Percentiles rank a stretch among this genome's conserved stretches.
phyloP scores from a whole-genome alignment of 768 basidiomycete genomes.

The Daedaleopsis sinensis region DNA sequence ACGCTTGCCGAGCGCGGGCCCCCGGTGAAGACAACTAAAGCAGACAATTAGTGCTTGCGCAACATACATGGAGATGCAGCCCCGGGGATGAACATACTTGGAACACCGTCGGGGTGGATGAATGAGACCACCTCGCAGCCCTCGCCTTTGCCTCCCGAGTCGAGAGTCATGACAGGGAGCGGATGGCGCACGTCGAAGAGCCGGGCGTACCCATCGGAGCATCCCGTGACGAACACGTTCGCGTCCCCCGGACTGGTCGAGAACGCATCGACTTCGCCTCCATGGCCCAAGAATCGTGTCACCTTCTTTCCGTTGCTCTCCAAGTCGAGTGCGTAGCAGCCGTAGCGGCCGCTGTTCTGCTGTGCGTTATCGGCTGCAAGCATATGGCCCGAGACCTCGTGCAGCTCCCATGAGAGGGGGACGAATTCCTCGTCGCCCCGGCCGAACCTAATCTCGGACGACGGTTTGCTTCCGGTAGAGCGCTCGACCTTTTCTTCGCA shows the following conservation, averaged over 20 bases:
- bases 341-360: constrained; percentile 9
- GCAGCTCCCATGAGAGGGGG: no score
- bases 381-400: constrained; percentile 28
- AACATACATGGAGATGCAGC: constrained; percentile 24
- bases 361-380: constrained; percentile 17
- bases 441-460: no score
- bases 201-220: constrained; percentile 41
- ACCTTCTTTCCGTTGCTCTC: constrained; percentile 37
- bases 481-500: not conserved
- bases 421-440: no score
- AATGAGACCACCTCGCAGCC: constrained; percentile 30
- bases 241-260: constrained; percentile 39
- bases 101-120: constrained; percentile 42
- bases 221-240: constrained; percentile 40
- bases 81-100: constrained; percentile 29
- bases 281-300: constrained; percentile 42
- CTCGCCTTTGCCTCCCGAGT: constrained; percentile 20
- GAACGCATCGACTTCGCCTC: constrained; percentile 34
- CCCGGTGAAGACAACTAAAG: constrained; percentile 35
- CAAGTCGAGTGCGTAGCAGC: constrained; percentile 33
- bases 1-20: constrained; percentile 30
- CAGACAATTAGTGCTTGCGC: constrained; percentile 30
- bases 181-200: constrained; percentile 42
- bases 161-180: constrained; percentile 40
- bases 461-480: no score